phyloP scores from a whole-genome alignment of 768 basidiomycete species.

The Royoungia palumana region DNA sequence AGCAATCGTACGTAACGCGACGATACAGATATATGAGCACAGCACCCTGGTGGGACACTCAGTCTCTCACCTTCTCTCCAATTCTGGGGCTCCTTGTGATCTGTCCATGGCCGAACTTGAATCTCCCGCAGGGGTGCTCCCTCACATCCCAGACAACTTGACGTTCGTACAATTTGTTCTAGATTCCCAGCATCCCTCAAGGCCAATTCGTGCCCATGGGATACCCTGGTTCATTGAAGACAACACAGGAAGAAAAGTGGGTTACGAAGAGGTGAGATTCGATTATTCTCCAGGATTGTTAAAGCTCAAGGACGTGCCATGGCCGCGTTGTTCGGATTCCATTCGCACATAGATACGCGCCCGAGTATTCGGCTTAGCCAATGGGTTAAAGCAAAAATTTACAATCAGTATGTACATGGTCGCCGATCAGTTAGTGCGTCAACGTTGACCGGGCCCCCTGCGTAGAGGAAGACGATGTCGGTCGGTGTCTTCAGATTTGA shows the following conservation, averaged over 20 bases:
- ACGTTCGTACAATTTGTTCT: slow-evolving; percentile 38
- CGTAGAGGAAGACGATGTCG: slow-evolving; percentile 38
- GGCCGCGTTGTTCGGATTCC: too few relatives aligned
- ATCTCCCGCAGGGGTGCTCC: slow-evolving; percentile 28
- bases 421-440: not conserved
- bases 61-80: too few relatives aligned
- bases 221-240: slow-evolving; percentile 44
- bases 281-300: not conserved
- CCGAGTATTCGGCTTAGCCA: slow-evolving; percentile 38
- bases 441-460: not conserved
- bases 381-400: slow-evolving; percentile 34
- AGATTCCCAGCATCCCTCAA: slow-evolving; percentile 32
- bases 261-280: slow-evolving; percentile 35
- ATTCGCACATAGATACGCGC: slow-evolving; percentile 28
- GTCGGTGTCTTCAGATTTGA: slow-evolving; percentile 21
- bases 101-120: slow-evolving; percentile 26
- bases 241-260: slow-evolving; percentile 33
- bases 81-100: too few relatives aligned
- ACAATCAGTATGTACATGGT: slow-evolving; percentile 29
- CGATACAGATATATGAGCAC: too few relatives aligned
- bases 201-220: slow-evolving; percentile 23
- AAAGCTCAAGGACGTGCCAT: too few relatives aligned
- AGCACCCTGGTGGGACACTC: too few relatives aligned
- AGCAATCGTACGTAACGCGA: too few relatives aligned
- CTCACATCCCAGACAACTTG: slow-evolving; percentile 38